Evolutionary conservation across 2,329 filamentous ascomycete genomes (phyloP).

Genomic region (Elsinoe necatrix): DNA sequence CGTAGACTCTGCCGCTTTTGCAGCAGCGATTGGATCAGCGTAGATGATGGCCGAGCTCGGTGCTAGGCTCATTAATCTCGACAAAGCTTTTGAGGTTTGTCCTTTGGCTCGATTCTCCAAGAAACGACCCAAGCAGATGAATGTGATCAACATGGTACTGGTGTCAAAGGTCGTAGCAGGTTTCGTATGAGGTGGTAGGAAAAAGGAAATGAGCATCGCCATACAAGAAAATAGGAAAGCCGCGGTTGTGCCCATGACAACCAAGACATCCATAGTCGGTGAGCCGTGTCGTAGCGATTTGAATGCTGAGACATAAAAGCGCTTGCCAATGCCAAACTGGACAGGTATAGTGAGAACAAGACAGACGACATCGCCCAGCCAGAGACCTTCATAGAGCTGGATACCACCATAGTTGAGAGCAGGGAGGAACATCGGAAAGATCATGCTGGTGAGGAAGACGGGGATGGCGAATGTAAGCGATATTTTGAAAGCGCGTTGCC

Average conservation of each 20-base stretch:
- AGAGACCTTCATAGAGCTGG: constrained; percentile 62
- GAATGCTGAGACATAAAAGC: constrained; percentile 89
- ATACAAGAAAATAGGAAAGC: constrained; percentile 94
- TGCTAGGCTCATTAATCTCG: constrained; percentile 86
- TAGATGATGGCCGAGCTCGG: constrained; percentile 98
- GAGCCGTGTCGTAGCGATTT: constrained; percentile 85
- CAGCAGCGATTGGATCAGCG: constrained; percentile 82
- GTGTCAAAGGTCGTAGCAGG: constrained; percentile 93
- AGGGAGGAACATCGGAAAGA: constrained; percentile 78
- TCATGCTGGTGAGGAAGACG: constrained; percentile 87
- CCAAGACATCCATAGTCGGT: constrained; percentile 95
- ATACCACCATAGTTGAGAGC: constrained; percentile 67
- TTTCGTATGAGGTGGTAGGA: constrained; percentile 64
- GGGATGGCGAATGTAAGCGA: constrained; percentile 78
- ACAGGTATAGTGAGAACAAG: constrained; percentile 79
- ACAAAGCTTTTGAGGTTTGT: constrained; percentile 89
- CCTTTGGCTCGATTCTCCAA: constrained; percentile 93
- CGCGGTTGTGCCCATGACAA: constrained; percentile 85
- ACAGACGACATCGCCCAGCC: constrained; percentile 79
- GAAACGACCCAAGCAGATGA: constrained; percentile 83
- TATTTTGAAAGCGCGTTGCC: constrained; percentile 70
- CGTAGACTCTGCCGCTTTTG: constrained; percentile 67
- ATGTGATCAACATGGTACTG: constrained; percentile 96
- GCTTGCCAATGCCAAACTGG: constrained; percentile 90
- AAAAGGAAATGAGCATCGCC: constrained; percentile 74